Conservation (phyloP, 1,284 basidiomycete genomes). For the Inonotus hispidus region DNA sequence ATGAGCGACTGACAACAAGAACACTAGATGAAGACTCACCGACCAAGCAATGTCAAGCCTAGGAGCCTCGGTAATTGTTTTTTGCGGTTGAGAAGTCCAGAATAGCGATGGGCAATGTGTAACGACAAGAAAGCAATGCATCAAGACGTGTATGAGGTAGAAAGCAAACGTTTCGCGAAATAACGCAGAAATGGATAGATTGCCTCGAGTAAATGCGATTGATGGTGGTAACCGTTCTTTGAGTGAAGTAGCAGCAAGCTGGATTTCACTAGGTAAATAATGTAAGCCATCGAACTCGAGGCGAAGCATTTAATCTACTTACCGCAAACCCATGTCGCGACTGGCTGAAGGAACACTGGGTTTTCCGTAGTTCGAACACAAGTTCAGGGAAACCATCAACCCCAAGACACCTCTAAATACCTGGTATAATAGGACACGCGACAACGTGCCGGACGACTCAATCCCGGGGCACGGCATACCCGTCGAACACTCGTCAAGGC, state of each 20-base stretch:
- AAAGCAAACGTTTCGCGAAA: conserved; percentile 4
- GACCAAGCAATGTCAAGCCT: conserved; percentile 13
- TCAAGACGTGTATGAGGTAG: conserved; percentile 9
- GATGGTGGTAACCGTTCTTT: conserved; percentile 1
- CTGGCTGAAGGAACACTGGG: conserved; percentile 4
- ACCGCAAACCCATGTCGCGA: conserved; percentile 7
- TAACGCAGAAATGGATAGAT: neutral
- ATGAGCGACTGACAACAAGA: neutral
- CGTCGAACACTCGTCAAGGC: conserved; percentile 10
- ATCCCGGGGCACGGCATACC: conserved; percentile 10
- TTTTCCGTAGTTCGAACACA: conserved; percentile 3
- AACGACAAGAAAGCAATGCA: conserved; percentile 5
- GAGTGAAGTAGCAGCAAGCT: neutral
- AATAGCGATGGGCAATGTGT: conserved; percentile 11
- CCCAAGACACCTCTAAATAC: conserved; percentile 5
- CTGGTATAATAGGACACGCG: conserved; percentile 5
- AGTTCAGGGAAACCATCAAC: conserved; percentile 4
- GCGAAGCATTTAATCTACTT: neutral
- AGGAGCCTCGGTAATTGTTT: neutral
- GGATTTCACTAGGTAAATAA: conserved; percentile 4
- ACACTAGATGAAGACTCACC: conserved; percentile 1
- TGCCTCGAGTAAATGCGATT: conserved; percentile 2
- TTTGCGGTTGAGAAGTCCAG: neutral
- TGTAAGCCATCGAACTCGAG: neutral
- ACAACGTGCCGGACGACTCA: neutral